Evolutionary conservation across 2,329 filamentous ascomycete species (phyloP).

Genomic region (Lachnellula subtilissima): DNA sequence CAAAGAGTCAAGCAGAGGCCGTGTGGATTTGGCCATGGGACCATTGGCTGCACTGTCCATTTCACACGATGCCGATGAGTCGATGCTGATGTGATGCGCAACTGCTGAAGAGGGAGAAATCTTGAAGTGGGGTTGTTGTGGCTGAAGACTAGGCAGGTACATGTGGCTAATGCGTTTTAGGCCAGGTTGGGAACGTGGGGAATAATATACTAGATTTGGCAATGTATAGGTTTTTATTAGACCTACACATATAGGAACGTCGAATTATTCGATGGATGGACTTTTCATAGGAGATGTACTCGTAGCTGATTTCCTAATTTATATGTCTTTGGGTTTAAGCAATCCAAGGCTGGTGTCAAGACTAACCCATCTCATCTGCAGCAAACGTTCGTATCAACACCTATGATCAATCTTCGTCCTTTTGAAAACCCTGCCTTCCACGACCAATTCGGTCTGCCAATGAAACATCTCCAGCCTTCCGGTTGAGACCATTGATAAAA

Average conservation of each 20-base stretch:
- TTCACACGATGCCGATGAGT: background rate
- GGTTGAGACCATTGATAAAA: conserved; percentile 61
- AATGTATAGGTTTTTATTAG: no score
- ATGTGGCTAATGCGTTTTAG: background rate
- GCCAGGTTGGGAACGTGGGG: no score
- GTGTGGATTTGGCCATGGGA: background rate
- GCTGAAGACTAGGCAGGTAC: background rate
- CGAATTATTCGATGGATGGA: no score
- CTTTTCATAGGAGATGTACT: no score
- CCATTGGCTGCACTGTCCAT: background rate
- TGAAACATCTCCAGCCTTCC: conserved; percentile 49
- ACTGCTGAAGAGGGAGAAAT: background rate
- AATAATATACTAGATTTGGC: no score
- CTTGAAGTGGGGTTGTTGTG: background rate
- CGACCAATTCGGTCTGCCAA: conserved; percentile 49
- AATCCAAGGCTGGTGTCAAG: background rate
- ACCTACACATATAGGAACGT: no score
- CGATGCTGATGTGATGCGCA: background rate
- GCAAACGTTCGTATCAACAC: background rate
- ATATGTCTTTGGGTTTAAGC: no score
- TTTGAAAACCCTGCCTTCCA: conserved; percentile 41
- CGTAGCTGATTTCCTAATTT: no score
- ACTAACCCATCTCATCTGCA: background rate
- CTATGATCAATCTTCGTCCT: conserved; percentile 36
- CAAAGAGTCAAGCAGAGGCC: background rate